A percentile compares a stretch with the other conserved stretches of the same genome.
Conservation (phyloP, 2,329 filamentous ascomycete species). For the Botryosphaeria agaves region DNA sequence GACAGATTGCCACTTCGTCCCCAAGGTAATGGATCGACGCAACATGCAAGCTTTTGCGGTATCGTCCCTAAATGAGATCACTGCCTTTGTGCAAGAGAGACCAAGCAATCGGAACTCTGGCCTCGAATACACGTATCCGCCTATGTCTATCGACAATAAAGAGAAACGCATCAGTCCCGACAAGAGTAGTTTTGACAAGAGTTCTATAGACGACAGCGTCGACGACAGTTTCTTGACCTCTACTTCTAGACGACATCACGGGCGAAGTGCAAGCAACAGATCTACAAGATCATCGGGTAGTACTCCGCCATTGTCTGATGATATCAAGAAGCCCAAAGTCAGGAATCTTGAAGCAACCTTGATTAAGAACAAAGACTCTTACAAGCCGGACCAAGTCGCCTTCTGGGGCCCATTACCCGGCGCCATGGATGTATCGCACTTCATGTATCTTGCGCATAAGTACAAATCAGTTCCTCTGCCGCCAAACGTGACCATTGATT, state of each 20-base stretch:
- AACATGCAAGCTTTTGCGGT: constrained; percentile 38
- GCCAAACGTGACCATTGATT: constrained; percentile 19
- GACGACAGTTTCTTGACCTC: constrained; percentile 37
- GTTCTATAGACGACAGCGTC: constrained; percentile 37
- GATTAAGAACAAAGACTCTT: constrained; percentile 20
- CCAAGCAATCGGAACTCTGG: constrained; percentile 17
- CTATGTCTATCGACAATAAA: constrained; percentile 10
- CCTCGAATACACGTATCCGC: constrained; percentile 8
- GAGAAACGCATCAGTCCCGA: constrained; percentile 28
- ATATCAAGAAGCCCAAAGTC: constrained; percentile 25
- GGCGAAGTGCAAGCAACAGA: constrained; percentile 26
- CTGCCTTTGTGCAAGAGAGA: constrained; percentile 35
- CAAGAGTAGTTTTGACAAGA: constrained; percentile 27
- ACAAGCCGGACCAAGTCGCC: constrained; percentile 27
- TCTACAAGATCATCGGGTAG: constrained; percentile 35
- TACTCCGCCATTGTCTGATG: constrained; percentile 32
- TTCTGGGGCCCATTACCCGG: constrained; percentile 32
- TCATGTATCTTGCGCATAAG: constrained; percentile 25
- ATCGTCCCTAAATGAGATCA: constrained; percentile 39
- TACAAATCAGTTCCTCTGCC: constrained; percentile 22
- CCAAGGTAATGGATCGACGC: constrained; percentile 39
- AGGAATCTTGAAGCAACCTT: constrained; percentile 34
- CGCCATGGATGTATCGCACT: constrained; percentile 16
- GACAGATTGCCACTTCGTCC: constrained; percentile 41
- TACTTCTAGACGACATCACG: constrained; percentile 27